A percentile compares a stretch with the other conserved stretches of the same genome.
Evolutionary conservation across 2,329 filamentous ascomycete species (phyloP).

Genomic region (Talaromyces marneffei): DNA sequence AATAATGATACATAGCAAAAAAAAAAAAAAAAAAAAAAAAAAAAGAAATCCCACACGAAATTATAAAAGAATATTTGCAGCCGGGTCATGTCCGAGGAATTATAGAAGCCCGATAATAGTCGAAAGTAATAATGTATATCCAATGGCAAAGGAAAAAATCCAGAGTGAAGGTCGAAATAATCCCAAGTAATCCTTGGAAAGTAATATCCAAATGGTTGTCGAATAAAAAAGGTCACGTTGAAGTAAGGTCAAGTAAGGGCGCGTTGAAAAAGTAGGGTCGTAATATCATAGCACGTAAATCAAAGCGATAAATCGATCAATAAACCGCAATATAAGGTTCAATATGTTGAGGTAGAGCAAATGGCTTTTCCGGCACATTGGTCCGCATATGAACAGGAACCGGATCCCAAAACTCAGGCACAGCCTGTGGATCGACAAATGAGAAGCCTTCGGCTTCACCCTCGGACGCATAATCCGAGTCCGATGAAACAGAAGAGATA

Average conservation of each 20-base stretch:
- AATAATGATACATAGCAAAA: constrained; percentile 12
- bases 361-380: constrained; percentile 27
- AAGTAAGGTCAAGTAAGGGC: not conserved
- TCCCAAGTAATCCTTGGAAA: not conserved
- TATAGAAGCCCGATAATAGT: constrained; percentile 5
- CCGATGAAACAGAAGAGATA: constrained; percentile 23
- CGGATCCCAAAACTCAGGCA: constrained; percentile 22
- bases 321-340: constrained; percentile 25
- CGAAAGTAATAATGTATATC: constrained; percentile 6
- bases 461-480: constrained; percentile 29
- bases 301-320: constrained; percentile 16
- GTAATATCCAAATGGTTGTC: not conserved
- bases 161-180: not conserved
- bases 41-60: not conserved
- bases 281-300: constrained; percentile 12
- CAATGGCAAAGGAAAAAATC: not conserved
- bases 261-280: constrained; percentile 1
- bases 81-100: constrained; percentile 6
- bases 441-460: constrained; percentile 24
- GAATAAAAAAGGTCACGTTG: not conserved
- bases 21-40: not conserved
- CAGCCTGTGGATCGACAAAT: constrained; percentile 24
- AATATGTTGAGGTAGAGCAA: constrained; percentile 23
- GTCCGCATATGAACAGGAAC: constrained; percentile 21
- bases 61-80: constrained; percentile 14